Base-by-base conservation (phyloP, 2,329 filamentous ascomycete species). In the Stagonosporopsis chrysanthemi region DNA sequence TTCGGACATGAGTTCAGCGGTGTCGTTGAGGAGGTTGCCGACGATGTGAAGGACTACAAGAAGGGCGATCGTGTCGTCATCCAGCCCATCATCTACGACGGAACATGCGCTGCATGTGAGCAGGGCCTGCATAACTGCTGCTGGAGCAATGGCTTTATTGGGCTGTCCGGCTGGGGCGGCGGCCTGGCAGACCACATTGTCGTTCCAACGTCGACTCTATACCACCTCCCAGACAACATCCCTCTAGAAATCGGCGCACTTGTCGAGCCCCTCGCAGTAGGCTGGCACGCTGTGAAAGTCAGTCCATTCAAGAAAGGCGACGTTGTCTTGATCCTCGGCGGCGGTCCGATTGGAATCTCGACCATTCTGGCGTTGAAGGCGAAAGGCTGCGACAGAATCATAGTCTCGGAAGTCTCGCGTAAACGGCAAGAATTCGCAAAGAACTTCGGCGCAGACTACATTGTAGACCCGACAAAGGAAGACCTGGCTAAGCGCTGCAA, bases 51-150 rank as follows among this genome's bases (percentile, higher is more conserved):
- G 6, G 75, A 79, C n/a, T 79, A 81, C 66, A 79, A 79, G 50
- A 65, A 77, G 3, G 83, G 83, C 17, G 78, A 83, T 51, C 70
- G 79, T 26, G 82, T 84, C 2, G 78, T 74, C 39, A 75, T 84
- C 1, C 79, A 83, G 61, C 83, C 83, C 8, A 84, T 83, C 68
- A 83, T 84, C 43, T 85, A 84, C 67, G 82, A 84, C 52, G 79
- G 78, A 7, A 80, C 79, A 12, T 85, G 83, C 64, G 77, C 77
- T 11, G 79, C 82, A 6, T 86, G 83, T 63, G 74, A 78, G 54
- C 78, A 81, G n/a, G 81, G 81, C 0, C 68, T 81, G 19, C 79
- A 83, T 52, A 85, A 84, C 55, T 84, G 82, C 71, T 84, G 83
- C 62, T 81, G 82, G 68, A 80, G 78, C 43, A 83, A 82, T 56